Conservation (phyloP, 768 basidiomycete species). For the Pleurotus salmoneostramineus region DNA sequence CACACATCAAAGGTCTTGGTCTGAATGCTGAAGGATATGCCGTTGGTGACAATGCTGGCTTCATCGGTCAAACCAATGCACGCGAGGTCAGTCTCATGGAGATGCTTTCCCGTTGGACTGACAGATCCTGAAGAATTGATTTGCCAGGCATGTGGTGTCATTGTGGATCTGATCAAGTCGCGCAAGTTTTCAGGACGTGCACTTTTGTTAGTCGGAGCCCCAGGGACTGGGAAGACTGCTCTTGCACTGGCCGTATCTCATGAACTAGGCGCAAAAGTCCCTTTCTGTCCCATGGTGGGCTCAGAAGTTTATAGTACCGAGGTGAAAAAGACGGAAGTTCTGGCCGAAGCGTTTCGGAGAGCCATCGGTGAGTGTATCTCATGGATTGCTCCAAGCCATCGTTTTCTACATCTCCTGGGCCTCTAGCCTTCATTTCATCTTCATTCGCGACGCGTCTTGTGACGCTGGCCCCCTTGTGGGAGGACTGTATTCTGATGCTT, state of each 20-base stretch:
- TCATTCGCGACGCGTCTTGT: neutral
- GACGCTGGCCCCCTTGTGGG: neutral
- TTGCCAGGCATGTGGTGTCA: constrained; percentile 81
- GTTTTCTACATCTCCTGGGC: neutral
- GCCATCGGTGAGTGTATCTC: constrained; percentile 76
- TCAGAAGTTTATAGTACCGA: constrained; percentile 95
- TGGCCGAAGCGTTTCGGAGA: constrained; percentile 90
- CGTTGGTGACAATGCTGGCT: constrained; percentile 69
- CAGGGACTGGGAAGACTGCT: constrained; percentile 98
- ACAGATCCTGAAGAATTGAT: neutral
- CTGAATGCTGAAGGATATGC: constrained; percentile 83
- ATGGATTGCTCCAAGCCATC: neutral
- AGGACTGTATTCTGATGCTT: neutral
- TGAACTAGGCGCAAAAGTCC: constrained; percentile 91
- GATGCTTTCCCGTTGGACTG: neutral
- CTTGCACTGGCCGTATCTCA: constrained; percentile 94
- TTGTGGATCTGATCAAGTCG: constrained; percentile 85
- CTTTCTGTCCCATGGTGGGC: constrained; percentile 99
- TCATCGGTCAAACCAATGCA: constrained; percentile 86
- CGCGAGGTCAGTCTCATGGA: constrained; percentile 59
- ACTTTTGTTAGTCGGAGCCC: constrained; percentile 88
- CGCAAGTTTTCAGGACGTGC: constrained; percentile 94
- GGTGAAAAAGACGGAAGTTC: constrained; percentile 98
- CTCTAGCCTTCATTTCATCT: neutral
- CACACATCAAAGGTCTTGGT: constrained; percentile 96